Percentiles rank a stretch among this genome's conserved stretches.
phyloP scores from a whole-genome alignment of 2,329 filamentous ascomycete genomes.

The Apiospora kogelbergensis region DNA sequence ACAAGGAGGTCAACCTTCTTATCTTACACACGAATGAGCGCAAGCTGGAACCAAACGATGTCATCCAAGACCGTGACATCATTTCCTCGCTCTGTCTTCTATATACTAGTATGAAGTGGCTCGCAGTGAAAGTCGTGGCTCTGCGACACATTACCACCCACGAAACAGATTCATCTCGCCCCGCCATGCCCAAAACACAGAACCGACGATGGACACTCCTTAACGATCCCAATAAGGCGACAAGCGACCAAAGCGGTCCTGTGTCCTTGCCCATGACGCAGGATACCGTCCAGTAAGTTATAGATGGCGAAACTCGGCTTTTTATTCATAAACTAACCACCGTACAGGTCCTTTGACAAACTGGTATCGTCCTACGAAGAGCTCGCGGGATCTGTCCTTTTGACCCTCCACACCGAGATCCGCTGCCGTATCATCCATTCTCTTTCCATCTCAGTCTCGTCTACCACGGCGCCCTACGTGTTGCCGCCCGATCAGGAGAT shows the following conservation, averaged over 20 bases:
- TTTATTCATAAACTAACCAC: background rate
- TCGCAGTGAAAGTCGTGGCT: constrained; percentile 77
- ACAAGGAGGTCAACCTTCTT: constrained; percentile 60
- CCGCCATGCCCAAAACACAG: constrained; percentile 54
- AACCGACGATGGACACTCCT: constrained; percentile 83
- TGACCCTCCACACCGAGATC: constrained; percentile 86
- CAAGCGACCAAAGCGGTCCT: constrained; percentile 58
- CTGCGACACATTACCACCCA: constrained; percentile 80
- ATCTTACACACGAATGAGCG: constrained; percentile 59
- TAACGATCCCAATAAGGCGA: constrained; percentile 58
- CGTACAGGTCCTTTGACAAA: constrained; percentile 72
- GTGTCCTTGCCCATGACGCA: constrained; percentile 86
- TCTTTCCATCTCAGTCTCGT: constrained; percentile 63
- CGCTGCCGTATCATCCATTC: constrained; percentile 84
- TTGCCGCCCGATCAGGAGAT: constrained; percentile 68
- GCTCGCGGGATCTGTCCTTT: constrained; percentile 74
- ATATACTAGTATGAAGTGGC: constrained; percentile 98
- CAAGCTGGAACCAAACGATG: constrained; percentile 72
- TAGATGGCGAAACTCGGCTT: background rate
- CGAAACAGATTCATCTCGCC: constrained; percentile 64
- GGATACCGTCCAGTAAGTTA: constrained; percentile 74
- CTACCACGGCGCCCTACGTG: constrained; percentile 59
- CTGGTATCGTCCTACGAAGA: constrained; percentile 82
- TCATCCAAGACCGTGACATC: constrained; percentile 86
- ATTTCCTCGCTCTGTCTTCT: constrained; percentile 83